Evolutionary conservation across 2,329 filamentous ascomycete genomes (phyloP).

Genomic region (Colletotrichum neosansevieriae): DNA sequence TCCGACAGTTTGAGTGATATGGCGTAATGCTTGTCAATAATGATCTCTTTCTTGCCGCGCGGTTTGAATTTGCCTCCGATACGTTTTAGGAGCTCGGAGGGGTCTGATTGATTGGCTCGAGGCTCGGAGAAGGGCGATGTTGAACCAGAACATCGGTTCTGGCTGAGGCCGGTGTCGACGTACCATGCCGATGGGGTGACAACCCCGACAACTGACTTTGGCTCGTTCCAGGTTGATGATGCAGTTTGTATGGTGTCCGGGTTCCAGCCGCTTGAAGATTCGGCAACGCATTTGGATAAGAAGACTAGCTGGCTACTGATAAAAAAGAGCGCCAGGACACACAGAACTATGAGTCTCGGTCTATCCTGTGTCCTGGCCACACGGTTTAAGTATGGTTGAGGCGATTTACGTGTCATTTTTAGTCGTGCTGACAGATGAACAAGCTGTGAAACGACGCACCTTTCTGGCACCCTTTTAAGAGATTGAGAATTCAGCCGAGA

Average conservation of each 20-base stretch:
- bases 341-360: neutral
- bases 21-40: neutral
- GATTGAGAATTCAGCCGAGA: neutral
- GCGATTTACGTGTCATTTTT: neutral
- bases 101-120: neutral
- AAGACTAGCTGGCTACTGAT: neutral
- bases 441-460: neutral
- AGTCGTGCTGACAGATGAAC: neutral
- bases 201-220: neutral
- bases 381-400: neutral
- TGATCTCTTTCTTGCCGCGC: neutral
- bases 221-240: rapidly evolving
- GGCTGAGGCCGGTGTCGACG: neutral
- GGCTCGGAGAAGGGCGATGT: neutral
- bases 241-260: neutral
- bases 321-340: neutral
- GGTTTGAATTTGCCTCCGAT: neutral
- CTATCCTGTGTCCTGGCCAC: neutral
- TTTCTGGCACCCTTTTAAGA: neutral
- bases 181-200: neutral
- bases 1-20: conserved; percentile 5
- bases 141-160: neutral
- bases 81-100: neutral
- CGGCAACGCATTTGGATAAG: neutral
- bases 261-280: no score